phyloP scores from a whole-genome alignment of 306 rosid species.

The Vicia faba region DNA sequence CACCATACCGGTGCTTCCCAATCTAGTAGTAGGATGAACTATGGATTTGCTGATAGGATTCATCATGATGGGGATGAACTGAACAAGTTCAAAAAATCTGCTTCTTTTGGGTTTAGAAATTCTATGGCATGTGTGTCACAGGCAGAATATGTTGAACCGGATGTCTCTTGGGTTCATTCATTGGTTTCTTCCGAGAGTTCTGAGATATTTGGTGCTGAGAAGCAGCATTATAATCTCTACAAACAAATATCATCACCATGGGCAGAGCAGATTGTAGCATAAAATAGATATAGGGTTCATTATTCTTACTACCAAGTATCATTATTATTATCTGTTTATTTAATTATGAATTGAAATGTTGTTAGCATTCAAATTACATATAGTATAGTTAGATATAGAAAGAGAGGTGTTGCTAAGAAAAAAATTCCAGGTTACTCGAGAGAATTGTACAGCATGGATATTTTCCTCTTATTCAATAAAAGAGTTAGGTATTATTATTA shows the following conservation, averaged over 20 bases:
- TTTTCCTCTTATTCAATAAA: too few species aligned
- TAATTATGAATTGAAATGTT: not conserved
- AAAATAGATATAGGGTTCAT: not conserved
- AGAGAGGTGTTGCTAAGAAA: too few species aligned
- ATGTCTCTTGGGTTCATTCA: conserved; percentile 9
- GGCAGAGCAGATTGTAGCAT: conserved; percentile 1
- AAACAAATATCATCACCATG: not conserved
- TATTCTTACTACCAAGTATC: not conserved
- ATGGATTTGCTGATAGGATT: not conserved
- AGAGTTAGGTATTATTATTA: too few species aligned
- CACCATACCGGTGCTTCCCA: not conserved
- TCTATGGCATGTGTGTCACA: not conserved
- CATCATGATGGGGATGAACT: not conserved
- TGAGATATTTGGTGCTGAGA: not conserved
- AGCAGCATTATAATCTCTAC: not conserved
- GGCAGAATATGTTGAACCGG: not conserved
- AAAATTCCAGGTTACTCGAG: too few species aligned
- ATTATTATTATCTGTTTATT: not conserved
- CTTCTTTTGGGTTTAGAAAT: not conserved
- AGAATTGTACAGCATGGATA: too few species aligned
- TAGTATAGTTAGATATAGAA: too few species aligned
- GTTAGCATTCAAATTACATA: not conserved
- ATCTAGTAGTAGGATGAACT: not conserved
- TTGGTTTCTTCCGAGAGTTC: not conserved
- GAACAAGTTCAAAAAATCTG: not conserved